Conservation (phyloP, 2,329 filamentous ascomycete species). For the Cordyceps fumosorosea region DNA sequence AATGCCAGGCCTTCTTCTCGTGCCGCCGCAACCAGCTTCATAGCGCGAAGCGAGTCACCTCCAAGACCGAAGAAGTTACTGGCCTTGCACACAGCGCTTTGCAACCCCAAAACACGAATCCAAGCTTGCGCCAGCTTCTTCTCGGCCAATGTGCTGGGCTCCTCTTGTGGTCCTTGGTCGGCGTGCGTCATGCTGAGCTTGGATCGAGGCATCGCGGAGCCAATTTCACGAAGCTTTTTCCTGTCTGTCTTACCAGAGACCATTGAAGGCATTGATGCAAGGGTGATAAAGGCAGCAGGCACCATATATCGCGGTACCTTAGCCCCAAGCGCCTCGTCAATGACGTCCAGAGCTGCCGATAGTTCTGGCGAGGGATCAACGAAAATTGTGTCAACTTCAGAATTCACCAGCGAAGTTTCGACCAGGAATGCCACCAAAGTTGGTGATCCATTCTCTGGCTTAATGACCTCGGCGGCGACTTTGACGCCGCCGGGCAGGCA, state of each 20-base stretch:
- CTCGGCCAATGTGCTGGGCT: constrained; percentile 33
- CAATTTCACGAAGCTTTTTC: constrained; percentile 41
- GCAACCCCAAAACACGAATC: constrained; percentile 30
- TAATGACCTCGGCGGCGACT: constrained; percentile 43
- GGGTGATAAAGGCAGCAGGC: constrained; percentile 39
- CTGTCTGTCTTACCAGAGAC: constrained; percentile 45
- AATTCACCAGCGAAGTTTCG: constrained; percentile 19
- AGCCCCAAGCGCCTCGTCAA: constrained; percentile 27
- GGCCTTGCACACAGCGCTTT: constrained; percentile 27
- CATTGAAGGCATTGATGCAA: constrained; percentile 38
- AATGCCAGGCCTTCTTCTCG: constrained; percentile 32
- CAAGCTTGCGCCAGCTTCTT: constrained; percentile 32
- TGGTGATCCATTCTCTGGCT: constrained; percentile 36
- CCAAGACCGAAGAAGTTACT: constrained; percentile 43
- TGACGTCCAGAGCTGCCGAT: constrained; percentile 22
- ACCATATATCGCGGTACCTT: constrained; percentile 41
- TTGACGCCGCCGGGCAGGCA: constrained; percentile 36
- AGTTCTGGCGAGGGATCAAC: constrained; percentile 28
- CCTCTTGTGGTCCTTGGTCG: constrained; percentile 22
- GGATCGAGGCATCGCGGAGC: constrained; percentile 33
- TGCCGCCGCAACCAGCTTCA: constrained; percentile 41
- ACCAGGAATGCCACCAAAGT: constrained; percentile 41
- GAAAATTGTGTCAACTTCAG: constrained; percentile 18
- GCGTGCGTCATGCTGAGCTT: constrained; percentile 23
- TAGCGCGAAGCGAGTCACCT: constrained; percentile 46